Evolutionary conservation across 2,329 filamentous ascomycete genomes (phyloP).

Genomic region (Microcera coccophila): DNA sequence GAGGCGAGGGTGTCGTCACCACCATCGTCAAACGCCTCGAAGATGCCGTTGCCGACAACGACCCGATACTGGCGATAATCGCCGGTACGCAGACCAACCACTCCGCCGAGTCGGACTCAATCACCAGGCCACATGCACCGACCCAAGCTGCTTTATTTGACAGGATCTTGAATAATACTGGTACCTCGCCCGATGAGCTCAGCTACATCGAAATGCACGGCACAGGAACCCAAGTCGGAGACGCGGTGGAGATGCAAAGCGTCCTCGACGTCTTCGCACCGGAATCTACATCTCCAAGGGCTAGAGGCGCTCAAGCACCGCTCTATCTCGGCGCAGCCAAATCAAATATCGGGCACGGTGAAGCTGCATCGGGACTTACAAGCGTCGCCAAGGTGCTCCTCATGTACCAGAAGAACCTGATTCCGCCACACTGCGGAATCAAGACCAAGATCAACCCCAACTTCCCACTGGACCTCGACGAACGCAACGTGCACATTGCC

Average conservation of each 20-base stretch:
- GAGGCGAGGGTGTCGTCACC: constrained; percentile 70
- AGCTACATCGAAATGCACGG: constrained; percentile 88
- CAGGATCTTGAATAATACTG: constrained; percentile 66
- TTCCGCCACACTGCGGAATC: constrained; percentile 65
- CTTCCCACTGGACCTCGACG: constrained; percentile 53
- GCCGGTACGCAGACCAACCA: constrained; percentile 75
- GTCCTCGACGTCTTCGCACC: constrained; percentile 58
- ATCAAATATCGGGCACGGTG: constrained; percentile 60
- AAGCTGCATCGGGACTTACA: constrained; percentile 59
- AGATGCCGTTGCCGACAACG: constrained; percentile 72
- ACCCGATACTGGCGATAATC: constrained; percentile 73
- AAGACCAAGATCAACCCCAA: constrained; percentile 59
- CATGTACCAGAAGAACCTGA: constrained; percentile 60
- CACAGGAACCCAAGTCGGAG: constrained; percentile 81
- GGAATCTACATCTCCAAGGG: constrained; percentile 43
- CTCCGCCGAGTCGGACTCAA: constrained; percentile 74
- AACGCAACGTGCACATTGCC: constrained; percentile 58
- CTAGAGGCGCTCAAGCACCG: constrained; percentile 41
- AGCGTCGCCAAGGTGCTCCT: constrained; percentile 60
- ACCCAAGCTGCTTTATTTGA: constrained; percentile 70
- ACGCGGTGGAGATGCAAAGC: constrained; percentile 76
- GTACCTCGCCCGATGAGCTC: constrained; percentile 71
- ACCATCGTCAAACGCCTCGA: constrained; percentile 76
- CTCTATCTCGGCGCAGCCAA: constrained; percentile 62
- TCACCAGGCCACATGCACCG: constrained; percentile 76